A percentile compares a stretch with the other conserved stretches of the same genome.
These are phyloP conservation scores for Pseudogymnoascus sp. DNA, from an alignment of 2,329 filamentous ascomycete species.

Conservation along the genomic window DNA sequence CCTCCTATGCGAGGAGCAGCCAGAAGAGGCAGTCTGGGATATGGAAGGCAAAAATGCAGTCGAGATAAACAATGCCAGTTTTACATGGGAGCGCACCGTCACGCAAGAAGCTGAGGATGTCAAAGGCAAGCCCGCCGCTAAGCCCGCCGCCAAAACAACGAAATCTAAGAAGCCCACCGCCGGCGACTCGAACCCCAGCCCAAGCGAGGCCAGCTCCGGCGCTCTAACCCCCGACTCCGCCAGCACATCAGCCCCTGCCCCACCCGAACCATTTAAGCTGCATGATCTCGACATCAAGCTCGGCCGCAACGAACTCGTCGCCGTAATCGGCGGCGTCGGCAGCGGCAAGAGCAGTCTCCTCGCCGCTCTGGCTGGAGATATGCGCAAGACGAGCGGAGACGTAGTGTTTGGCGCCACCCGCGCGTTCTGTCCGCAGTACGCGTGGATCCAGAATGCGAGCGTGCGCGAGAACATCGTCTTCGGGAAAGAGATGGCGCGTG, in stretches of 20 bases:
- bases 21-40: conserved; percentile 55
- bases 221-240: conserved; percentile 42
- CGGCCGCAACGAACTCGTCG: conserved; percentile 68
- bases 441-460: conserved; percentile 93
- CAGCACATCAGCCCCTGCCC: conserved; percentile 45
- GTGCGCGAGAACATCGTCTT: conserved; percentile 87
- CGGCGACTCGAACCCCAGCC: conserved; percentile 22
- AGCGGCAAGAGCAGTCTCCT: conserved; percentile 87
- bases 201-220: conserved; percentile 29
- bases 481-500: conserved; percentile 64
- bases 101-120: conserved; percentile 42
- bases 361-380: conserved; percentile 83
- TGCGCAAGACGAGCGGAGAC: conserved; percentile 72
- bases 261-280: conserved; percentile 60
- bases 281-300: conserved; percentile 59
- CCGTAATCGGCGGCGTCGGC: conserved; percentile 81
- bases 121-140: conserved; percentile 39
- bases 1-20: conserved; percentile 73
- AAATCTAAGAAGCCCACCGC: conserved; percentile 14
- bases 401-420: conserved; percentile 69
- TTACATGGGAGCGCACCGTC: conserved; percentile 75
- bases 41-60: conserved; percentile 59
- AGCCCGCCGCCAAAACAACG: conserved; percentile 36
- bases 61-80: conserved; percentile 62
- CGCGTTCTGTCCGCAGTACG: conserved; percentile 91